phyloP scores from a whole-genome alignment of 2,329 filamentous ascomycete genomes.

The Aspergillus awamori region DNA sequence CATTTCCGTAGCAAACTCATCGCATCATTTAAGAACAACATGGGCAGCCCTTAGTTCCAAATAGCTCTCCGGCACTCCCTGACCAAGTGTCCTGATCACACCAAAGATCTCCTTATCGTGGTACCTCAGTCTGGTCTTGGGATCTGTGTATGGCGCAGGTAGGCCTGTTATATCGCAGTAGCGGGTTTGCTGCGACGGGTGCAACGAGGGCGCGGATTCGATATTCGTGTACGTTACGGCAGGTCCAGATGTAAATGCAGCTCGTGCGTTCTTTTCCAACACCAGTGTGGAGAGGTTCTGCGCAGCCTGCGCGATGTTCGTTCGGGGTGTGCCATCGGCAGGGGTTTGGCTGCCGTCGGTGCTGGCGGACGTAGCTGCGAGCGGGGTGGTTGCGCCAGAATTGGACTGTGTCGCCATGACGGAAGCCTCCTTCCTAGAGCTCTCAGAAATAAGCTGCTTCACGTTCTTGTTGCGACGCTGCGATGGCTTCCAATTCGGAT shows the following conservation, averaged over 20 bases:
- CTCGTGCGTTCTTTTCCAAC: constrained; percentile 71
- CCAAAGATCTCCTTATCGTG: constrained; percentile 91
- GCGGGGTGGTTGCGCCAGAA: constrained; percentile 75
- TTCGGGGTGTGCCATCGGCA: constrained; percentile 46
- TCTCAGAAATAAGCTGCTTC: constrained; percentile 92
- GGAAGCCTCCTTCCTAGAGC: constrained; percentile 85
- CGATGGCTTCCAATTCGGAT: constrained; percentile 84
- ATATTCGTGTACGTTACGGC: constrained; percentile 93
- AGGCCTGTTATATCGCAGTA: constrained; percentile 97
- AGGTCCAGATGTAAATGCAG: constrained; percentile 59
- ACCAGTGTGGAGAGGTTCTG: constrained; percentile 85
- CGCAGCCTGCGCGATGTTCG: constrained; percentile 84
- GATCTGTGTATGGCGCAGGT: constrained; percentile 88
- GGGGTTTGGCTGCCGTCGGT: constrained; percentile 50
- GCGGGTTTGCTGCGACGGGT: constrained; percentile 74
- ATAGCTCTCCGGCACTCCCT: constrained; percentile 83
- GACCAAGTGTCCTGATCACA: constrained; percentile 76
- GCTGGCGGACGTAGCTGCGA: constrained; percentile 39
- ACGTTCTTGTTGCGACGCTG: constrained; percentile 98
- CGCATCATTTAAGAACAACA: constrained; percentile 78
- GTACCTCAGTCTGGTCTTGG: constrained; percentile 90
- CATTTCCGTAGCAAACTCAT: constrained; percentile 1
- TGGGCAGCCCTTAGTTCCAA: constrained; percentile 89
- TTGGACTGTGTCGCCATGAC: constrained; percentile 79
- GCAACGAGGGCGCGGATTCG: constrained; percentile 85